Conservation (phyloP, 768 basidiomycete species). For the Phlebiopsis gigantea region DNA sequence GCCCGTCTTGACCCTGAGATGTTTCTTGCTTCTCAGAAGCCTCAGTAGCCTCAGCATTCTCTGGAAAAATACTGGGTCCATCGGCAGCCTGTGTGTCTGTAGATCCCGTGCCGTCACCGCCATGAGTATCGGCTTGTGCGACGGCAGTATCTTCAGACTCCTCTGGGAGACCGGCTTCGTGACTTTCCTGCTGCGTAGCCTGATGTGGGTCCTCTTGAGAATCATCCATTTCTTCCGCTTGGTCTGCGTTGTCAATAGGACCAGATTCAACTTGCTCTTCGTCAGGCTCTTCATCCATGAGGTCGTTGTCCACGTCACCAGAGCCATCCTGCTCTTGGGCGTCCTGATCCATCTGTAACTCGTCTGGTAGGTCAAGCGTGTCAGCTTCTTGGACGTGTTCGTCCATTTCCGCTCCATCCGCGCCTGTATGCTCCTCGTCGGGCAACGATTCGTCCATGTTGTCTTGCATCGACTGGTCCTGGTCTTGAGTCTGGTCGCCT, state of each 20-base stretch:
- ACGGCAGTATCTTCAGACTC: conserved; percentile 8
- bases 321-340: conserved; percentile 28
- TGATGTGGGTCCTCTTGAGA: background rate
- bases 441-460: conserved; percentile 26
- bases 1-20: background rate
- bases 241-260: background rate
- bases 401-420: conserved; percentile 65
- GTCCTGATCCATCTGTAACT: conserved; percentile 56
- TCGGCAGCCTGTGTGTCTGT: background rate
- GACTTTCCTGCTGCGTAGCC: conserved; percentile 11
- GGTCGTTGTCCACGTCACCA: conserved; percentile 23
- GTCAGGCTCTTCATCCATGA: conserved; percentile 9
- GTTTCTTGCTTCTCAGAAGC: background rate
- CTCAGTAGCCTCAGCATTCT: background rate
- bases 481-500: conserved; percentile 22
- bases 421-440: conserved; percentile 27
- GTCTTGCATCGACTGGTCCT: conserved; percentile 23
- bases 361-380: conserved; percentile 85
- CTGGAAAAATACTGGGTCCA: background rate
- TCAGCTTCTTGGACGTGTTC: conserved; percentile 75
- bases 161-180: conserved; percentile 15
- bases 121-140: conserved; percentile 17
- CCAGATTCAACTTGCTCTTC: conserved; percentile 18
- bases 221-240: conserved; percentile 5
- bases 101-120: conserved; percentile 21